Evolutionary conservation across 768 basidiomycete genomes (phyloP).

Genomic region (Russula virescens): DNA sequence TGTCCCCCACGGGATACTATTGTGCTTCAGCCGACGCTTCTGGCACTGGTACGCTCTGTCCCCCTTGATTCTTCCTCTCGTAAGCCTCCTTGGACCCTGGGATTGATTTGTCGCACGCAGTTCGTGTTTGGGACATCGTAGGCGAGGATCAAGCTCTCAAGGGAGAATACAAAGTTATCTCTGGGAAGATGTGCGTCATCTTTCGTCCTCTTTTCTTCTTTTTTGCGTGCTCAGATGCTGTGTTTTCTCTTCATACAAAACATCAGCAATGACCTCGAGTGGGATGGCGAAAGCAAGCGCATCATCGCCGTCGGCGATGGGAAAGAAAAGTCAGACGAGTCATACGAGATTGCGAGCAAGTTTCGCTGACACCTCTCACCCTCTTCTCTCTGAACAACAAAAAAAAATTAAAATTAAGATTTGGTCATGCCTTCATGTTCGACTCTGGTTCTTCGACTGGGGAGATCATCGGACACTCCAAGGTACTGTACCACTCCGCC

Average conservation of each 20-base stretch:
- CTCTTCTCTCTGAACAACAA: not conserved
- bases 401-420: slow-evolving; percentile 39
- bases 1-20: slow-evolving; percentile 93
- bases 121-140: slow-evolving; percentile 90
- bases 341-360: not conserved
- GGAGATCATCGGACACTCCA: slow-evolving; percentile 85
- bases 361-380: not conserved
- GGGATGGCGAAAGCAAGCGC: slow-evolving; percentile 97
- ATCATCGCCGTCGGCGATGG: slow-evolving; percentile 93
- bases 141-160: slow-evolving; percentile 81
- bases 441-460: slow-evolving; percentile 82
- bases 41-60: slow-evolving; percentile 59
- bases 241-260: too few species aligned
- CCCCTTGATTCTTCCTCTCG: not conserved
- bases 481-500: slow-evolving; percentile 41
- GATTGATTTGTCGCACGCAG: slow-evolving; percentile 38
- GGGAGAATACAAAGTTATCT: slow-evolving; percentile 69
- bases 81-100: not conserved
- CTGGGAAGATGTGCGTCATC: slow-evolving; percentile 59
- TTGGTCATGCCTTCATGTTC: slow-evolving; percentile 78
- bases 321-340: slow-evolving; percentile 59
- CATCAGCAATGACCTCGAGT: slow-evolving; percentile 82
- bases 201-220: not conserved
- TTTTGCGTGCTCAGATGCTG: too few species aligned
- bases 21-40: slow-evolving; percentile 83